Evolutionary conservation across 192 early-diverging fungal genomes (phyloP).

Genomic region (Podila epicladia): DNA sequence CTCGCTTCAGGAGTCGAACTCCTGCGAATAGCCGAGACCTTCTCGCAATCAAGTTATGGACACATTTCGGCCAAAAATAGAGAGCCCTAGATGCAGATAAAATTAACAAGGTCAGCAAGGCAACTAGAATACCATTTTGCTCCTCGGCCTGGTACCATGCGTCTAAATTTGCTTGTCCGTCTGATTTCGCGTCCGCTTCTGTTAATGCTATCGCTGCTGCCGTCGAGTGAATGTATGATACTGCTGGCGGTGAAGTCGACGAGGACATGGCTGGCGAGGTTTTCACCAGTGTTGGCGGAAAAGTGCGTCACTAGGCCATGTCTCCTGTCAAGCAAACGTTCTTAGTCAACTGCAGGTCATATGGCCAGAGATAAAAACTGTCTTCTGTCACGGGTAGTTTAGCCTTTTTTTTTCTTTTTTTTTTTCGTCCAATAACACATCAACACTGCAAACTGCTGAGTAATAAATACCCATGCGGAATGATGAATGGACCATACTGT

Average conservation of each 20-base stretch:
- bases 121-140: slow-evolving; percentile 68
- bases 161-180: too few species aligned
- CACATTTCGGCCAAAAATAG: slow-evolving; percentile 91
- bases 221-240: slow-evolving; percentile 20
- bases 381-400: neutral
- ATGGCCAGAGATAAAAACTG: neutral
- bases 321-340: slow-evolving; percentile 93
- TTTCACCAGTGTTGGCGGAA: neutral
- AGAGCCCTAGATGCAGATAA: slow-evolving; percentile 69
- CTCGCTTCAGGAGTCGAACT: slow-evolving; percentile 94
- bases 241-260: neutral
- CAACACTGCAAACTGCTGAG: neutral
- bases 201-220: neutral
- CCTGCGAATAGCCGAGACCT: slow-evolving; percentile 96
- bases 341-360: slow-evolving; percentile 72
- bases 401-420: neutral
- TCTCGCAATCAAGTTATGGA: slow-evolving; percentile 95
- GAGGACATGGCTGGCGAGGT: too few species aligned
- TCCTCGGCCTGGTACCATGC: slow-evolving; percentile 37
- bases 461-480: neutral
- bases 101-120: neutral
- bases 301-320: slow-evolving; percentile 63
- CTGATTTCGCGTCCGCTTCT: neutral
- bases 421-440: neutral
- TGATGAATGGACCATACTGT: slow-evolving; percentile 59